Percentiles rank a stretch among this genome's conserved stretches.
Evolutionary conservation across 2,329 filamentous ascomycete species (phyloP).

Genomic region (Alternaria sp.): DNA sequence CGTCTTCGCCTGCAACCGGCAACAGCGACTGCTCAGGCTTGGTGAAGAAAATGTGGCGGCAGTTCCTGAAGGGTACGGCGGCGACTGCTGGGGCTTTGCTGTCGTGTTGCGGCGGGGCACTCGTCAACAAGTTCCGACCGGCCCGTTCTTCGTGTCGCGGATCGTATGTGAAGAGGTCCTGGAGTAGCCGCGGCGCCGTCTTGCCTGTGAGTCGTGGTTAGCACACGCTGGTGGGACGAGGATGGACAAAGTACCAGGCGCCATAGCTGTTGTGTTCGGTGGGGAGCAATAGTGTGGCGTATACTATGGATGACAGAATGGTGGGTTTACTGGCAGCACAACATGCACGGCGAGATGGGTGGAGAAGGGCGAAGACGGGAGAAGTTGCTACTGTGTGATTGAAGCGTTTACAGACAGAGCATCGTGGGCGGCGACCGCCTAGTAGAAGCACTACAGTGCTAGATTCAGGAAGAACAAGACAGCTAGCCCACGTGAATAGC

Average conservation of each 20-base stretch:
- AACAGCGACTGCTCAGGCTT: slow-evolving; percentile 63
- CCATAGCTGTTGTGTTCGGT: slow-evolving; percentile 18
- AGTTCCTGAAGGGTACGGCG: slow-evolving; percentile 53
- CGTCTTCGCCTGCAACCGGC: slow-evolving; percentile 51
- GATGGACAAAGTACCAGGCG: slow-evolving; percentile 26
- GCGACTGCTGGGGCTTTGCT: slow-evolving; percentile 41
- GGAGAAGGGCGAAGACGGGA: slow-evolving; percentile 10
- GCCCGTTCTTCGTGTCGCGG: slow-evolving; percentile 53
- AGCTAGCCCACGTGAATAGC: background rate
- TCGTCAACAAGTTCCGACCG: slow-evolving; percentile 63
- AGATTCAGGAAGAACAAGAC: background rate
- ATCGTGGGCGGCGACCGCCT: slow-evolving; percentile 27
- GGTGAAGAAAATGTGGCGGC: slow-evolving; percentile 64
- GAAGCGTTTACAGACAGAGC: slow-evolving; percentile 17
- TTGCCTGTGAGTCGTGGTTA: slow-evolving; percentile 50
- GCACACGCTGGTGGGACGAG: slow-evolving; percentile 5
- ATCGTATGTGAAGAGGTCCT: slow-evolving; percentile 61
- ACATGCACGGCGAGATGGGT: slow-evolving; percentile 8
- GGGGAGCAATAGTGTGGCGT: slow-evolving; percentile 5
- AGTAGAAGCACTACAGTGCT: slow-evolving; percentile 4
- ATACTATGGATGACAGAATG: background rate
- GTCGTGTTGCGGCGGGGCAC: slow-evolving; percentile 62
- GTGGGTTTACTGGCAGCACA: background rate
- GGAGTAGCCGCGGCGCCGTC: slow-evolving; percentile 57
- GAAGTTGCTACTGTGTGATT: slow-evolving; percentile 13